Conservation (phyloP, 1,139 yeast species). For the Suhomyces yuchorum region DNA sequence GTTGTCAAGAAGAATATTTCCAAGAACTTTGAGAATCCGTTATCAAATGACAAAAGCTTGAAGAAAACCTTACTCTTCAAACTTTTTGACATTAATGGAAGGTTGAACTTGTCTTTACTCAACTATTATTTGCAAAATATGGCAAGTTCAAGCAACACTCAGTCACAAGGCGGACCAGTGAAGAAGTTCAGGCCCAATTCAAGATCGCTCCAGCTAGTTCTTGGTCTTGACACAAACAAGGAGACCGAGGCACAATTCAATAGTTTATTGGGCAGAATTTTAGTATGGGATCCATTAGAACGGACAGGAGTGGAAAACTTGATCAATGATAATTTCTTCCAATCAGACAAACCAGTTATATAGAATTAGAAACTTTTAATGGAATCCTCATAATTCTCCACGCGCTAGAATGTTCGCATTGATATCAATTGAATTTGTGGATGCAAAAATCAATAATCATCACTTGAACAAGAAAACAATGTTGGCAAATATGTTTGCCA, state of each 20-base stretch:
- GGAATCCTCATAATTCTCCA: background rate
- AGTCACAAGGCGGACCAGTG: conserved; percentile 11
- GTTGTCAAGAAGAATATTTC: conserved; percentile 11
- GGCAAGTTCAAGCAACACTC: background rate
- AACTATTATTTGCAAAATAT: conserved; percentile 20
- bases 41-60: conserved; percentile 14
- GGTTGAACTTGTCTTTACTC: conserved; percentile 33
- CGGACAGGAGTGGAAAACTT: conserved; percentile 49
- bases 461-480: too few relatives aligned
- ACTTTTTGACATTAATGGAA: conserved; percentile 45
- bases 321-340: conserved; percentile 32
- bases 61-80: conserved; percentile 23
- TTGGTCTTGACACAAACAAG: conserved; percentile 37
- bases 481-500: conserved; percentile 4
- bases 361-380: background rate
- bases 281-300: conserved; percentile 58
- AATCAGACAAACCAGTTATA: too few relatives aligned
- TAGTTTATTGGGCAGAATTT: conserved; percentile 40
- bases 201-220: conserved; percentile 41
- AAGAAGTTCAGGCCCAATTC: conserved; percentile 33
- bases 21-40: conserved; percentile 11
- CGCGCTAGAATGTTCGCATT: conserved; percentile 2
- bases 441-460: background rate
- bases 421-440: background rate
- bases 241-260: conserved; percentile 22